Base-by-base conservation (phyloP, 495 filamentous ascomycete genomes). In the Xylaria cubensis region DNA sequence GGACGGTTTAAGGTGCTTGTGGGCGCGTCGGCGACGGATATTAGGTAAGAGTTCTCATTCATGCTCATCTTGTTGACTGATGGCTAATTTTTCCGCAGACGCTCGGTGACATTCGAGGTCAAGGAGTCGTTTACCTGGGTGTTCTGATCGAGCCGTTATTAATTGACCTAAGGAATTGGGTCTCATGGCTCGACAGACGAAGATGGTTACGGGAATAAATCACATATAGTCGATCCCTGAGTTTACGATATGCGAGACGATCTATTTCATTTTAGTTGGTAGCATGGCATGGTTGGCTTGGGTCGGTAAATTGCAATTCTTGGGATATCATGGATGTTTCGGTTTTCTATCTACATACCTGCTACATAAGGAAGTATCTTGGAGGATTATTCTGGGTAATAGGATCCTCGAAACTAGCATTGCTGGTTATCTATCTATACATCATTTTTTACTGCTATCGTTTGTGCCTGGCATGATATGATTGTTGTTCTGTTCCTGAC, bases 1-100 rank as follows among this genome's bases (percentile, higher is more conserved):
- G 94, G 93, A 0, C 78, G 72, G 19, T 97, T 94, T 77, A 81
- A 88, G 59, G 89, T 93, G 13, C 72, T 90, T 69, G 86, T 95
- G 67, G 90, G 88, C 12, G 83, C 88, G 73, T 87, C 82, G 66
- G 82, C 82, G 69, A 78, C 67, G 62, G 84, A 86, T 80, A 81
- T 85, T 69, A 82, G 80, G 84, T 85, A 69, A 26, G 42, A 12
- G 0, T 55, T 42, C 17, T 48, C 61, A 36, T 61, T 61, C 19
- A 12, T 42, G 17, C 21, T 32, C 29, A 36, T 64, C 17, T 34
- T 34, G 10, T 1, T 13, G 15, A 24, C 2, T 0, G 21, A 29
- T 15, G 4, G 21, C 61, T 64, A 64, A 64, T 29, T 64, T 13
- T 39, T 61, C 3, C 21, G 5, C 29, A 89, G 88, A 78, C 82